Evolutionary conservation across 176 grass and related monocot genomes (phyloP).

Genomic region (Microstegium vimineum): DNA sequence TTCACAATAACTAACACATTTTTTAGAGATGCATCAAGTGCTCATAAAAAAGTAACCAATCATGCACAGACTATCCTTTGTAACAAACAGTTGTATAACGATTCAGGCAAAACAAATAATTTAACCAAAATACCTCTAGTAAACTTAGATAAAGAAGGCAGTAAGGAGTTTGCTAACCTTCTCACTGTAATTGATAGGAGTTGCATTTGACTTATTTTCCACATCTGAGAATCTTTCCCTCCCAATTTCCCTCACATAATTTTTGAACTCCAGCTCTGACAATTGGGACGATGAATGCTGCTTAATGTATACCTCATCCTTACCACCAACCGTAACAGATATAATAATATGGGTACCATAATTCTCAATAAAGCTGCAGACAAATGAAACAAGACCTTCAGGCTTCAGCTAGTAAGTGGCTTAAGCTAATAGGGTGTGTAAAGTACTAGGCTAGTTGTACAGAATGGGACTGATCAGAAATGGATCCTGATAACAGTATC

Average conservation of each 20-base stretch:
- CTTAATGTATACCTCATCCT: conserved; percentile 99
- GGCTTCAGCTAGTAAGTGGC: neutral
- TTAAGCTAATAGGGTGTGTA: conserved; percentile 9
- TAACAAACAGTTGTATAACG: neutral
- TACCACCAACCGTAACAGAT: conserved; percentile 91
- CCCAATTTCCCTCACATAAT: conserved; percentile 86
- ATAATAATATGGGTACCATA: conserved; percentile 93
- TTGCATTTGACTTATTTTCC: conserved; percentile 58
- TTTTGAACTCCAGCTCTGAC: conserved; percentile 79
- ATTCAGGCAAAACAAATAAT: neutral
- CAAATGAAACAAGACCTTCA: conserved; percentile 23
- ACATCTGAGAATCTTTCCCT: conserved; percentile 73
- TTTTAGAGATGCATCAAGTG: neutral
- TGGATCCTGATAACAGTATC: conserved; percentile 51
- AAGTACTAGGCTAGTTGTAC: neutral
- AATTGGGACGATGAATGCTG: conserved; percentile 93
- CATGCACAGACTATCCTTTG: neutral
- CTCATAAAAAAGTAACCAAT: neutral
- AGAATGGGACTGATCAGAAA: conserved; percentile 14
- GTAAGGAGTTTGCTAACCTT: conserved; percentile 65
- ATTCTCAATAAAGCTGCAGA: conserved; percentile 91
- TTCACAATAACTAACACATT: neutral
- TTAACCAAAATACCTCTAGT: neutral
- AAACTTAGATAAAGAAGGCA: neutral
- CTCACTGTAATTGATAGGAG: conserved; percentile 70